These are phyloP conservation scores for Fusarium citri DNA, from an alignment of 2,329 filamentous ascomycete species.

Conservation along the genomic window DNA sequence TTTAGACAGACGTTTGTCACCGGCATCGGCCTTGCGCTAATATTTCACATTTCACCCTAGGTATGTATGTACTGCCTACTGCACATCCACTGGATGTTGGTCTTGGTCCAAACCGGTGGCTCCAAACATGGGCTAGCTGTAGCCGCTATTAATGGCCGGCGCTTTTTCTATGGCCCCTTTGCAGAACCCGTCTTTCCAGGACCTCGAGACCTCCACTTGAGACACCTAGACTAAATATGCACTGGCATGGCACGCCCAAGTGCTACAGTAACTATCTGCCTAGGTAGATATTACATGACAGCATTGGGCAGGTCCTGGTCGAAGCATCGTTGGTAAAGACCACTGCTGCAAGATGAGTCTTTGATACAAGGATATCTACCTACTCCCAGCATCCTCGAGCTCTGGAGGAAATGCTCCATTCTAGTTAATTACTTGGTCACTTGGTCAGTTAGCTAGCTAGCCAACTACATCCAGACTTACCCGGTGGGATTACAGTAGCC, in stretches of 20 bases:
- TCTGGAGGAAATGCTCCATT: neutral
- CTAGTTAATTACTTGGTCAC: neutral
- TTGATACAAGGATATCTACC: neutral
- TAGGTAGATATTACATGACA: neutral
- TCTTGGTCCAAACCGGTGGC: slow-evolving; percentile 27
- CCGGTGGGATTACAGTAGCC: neutral
- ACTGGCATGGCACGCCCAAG: neutral
- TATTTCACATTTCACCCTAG: neutral
- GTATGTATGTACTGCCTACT: neutral
- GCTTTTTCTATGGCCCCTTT: slow-evolving; percentile 22
- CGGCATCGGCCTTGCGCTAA: slow-evolving; percentile 7
- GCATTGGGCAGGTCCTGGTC: neutral
- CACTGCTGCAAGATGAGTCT: slow-evolving; percentile 12
- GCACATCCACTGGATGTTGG: neutral
- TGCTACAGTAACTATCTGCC: neutral
- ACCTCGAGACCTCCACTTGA: slow-evolving; percentile 19
- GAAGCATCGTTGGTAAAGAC: slow-evolving; percentile 5
- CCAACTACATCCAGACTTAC: neutral
- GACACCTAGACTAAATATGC: slow-evolving; percentile 22
- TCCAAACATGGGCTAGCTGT: slow-evolving; percentile 33
- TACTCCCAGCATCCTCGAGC: slow-evolving; percentile 15
- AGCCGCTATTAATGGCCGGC: slow-evolving; percentile 35
- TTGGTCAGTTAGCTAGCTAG: neutral
- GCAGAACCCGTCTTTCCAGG: slow-evolving; percentile 18
- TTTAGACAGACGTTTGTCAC: slow-evolving; percentile 1